A percentile compares a stretch with the other conserved stretches of the same genome.
Conservation (phyloP, 2,329 filamentous ascomycete genomes). For the Mariannaea sp. region DNA sequence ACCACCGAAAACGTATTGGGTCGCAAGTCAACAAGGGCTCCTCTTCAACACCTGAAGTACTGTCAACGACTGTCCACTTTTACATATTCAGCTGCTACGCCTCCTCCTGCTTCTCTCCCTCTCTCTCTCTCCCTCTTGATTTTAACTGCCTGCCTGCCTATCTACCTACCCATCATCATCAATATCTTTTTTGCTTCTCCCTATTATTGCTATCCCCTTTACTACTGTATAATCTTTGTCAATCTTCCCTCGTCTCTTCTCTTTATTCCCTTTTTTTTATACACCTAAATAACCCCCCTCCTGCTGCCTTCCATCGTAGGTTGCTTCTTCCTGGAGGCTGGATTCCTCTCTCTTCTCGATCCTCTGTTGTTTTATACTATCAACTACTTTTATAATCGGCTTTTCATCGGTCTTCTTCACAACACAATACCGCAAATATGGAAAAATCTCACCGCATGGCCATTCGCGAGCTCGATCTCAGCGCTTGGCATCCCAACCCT, state of each 20-base stretch:
- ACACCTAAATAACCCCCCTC: conserved; percentile 6
- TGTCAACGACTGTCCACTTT: conserved; percentile 18
- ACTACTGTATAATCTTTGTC: conserved; percentile 14
- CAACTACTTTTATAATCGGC: conserved; percentile 10
- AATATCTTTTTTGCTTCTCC: neutral
- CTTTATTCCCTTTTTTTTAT: conserved; percentile 11
- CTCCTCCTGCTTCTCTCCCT: conserved; percentile 6
- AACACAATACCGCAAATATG: conserved; percentile 31
- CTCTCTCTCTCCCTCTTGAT: conserved; percentile 15
- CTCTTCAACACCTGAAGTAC: conserved; percentile 17
- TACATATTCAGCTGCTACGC: conserved; percentile 3
- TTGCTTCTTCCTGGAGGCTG: conserved; percentile 33
- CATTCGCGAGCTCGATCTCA: conserved; percentile 57
- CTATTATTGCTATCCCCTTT: conserved; percentile 11
- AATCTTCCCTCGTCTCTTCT: conserved; percentile 8
- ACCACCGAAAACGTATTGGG: conserved; percentile 36
- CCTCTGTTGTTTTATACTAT: neutral
- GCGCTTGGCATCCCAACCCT: conserved; percentile 51
- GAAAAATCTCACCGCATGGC: conserved; percentile 42
- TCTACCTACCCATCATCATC: conserved; percentile 11
- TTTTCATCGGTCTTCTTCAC: conserved; percentile 8
- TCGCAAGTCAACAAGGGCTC: conserved; percentile 28
- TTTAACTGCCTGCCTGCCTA: too few relatives aligned
- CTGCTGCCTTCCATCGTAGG: conserved; percentile 9
- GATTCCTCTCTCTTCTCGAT: conserved; percentile 31